Conservation (phyloP, 2,329 filamentous ascomycete genomes). For the Penicillium sp. region DNA sequence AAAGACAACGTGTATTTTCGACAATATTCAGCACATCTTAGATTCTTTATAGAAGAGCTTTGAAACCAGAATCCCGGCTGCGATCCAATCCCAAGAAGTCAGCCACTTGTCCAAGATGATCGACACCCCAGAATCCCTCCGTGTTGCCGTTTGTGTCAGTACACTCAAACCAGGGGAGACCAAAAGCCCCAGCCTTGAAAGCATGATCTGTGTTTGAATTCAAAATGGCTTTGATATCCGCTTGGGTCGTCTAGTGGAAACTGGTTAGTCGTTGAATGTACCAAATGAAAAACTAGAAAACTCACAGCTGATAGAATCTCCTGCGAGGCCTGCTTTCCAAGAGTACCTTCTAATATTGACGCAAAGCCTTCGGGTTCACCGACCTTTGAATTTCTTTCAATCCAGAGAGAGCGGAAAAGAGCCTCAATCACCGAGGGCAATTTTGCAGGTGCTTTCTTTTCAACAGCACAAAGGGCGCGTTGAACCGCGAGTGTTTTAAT, state of each 20-base stretch:
- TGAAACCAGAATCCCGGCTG: conserved; percentile 29
- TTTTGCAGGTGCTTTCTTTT: conserved; percentile 41
- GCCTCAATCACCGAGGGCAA: conserved; percentile 45
- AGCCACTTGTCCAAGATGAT: conserved; percentile 57
- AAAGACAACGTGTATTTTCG: not conserved
- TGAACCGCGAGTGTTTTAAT: conserved; percentile 52
- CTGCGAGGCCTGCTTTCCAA: conserved; percentile 47
- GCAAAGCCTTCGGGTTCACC: conserved; percentile 46
- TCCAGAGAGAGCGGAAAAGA: conserved; percentile 55
- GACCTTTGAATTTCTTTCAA: conserved; percentile 46
- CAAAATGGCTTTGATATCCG: conserved; percentile 50
- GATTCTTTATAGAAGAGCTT: conserved; percentile 23
- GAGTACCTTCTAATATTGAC: conserved; percentile 44
- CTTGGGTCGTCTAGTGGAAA: conserved; percentile 17
- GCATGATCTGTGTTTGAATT: conserved; percentile 52
- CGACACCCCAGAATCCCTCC: conserved; percentile 61
- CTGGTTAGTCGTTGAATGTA: not conserved
- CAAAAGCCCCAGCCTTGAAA: conserved; percentile 58
- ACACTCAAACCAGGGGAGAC: conserved; percentile 60
- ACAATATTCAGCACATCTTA: not conserved
- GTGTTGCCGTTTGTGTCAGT: conserved; percentile 54
- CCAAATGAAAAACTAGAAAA: not conserved
- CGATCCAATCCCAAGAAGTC: conserved; percentile 54
- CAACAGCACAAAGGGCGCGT: conserved; percentile 53
- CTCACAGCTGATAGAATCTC: conserved; percentile 45